A percentile compares a stretch with the other conserved stretches of the same genome.
phyloP scores from a whole-genome alignment of 169 alveolate genomes.

The Plasmodium gonderi region DNA sequence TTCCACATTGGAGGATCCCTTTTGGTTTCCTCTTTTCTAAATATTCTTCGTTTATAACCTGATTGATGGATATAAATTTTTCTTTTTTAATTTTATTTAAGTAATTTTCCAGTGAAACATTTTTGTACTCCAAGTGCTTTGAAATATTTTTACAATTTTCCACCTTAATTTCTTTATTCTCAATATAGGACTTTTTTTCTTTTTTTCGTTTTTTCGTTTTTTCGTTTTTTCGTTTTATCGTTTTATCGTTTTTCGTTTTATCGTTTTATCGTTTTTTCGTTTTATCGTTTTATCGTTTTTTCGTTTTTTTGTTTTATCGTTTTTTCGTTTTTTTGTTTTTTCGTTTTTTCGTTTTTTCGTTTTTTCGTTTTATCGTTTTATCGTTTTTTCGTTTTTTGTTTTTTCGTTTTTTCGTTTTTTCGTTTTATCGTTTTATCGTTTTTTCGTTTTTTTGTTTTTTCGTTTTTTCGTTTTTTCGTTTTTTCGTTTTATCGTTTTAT shows the following conservation, averaged over 20 bases:
- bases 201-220: neutral
- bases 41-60: neutral
- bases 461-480: neutral
- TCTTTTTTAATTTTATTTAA: conserved; percentile 23
- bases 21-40: neutral
- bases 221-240: neutral
- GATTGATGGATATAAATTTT: neutral
- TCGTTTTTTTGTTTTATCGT: too few species aligned
- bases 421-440: neutral
- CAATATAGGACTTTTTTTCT: neutral
- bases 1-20: neutral
- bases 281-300: neutral
- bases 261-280: neutral
- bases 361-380: too few species aligned
- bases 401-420: too few species aligned
- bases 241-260: neutral
- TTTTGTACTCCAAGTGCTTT: conserved; percentile 1
- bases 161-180: neutral
- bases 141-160: neutral
- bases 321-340: neutral
- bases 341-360: neutral
- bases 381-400: too few species aligned
- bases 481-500: neutral
- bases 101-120: conserved; percentile 1
- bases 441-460: neutral